Base-by-base conservation (phyloP, 1,139 yeast species). In the Kodamaea alishanica region DNA sequence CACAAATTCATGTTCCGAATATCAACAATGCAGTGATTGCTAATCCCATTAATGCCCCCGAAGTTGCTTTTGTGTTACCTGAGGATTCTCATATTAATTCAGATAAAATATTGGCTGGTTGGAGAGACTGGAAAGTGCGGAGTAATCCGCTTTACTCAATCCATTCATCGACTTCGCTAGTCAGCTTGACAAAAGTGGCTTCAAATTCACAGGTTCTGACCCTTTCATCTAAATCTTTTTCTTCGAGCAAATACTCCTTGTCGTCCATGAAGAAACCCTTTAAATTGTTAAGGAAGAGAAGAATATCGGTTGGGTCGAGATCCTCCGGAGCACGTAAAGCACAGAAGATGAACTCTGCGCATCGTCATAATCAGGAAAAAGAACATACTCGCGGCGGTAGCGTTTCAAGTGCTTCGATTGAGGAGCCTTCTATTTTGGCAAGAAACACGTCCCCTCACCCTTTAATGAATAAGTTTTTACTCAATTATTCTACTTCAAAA, bases 111-210 rank as follows among this genome's bases (percentile, higher is more conserved):
- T 56, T 67, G 33, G 92, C 95, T 0, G 84, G 92, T 9, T 87
- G 96, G 96, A 72, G 95, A 54, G 96, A 87, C 58, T 85, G 95
- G 95, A 82, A 85, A 51, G 81, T 74, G 50, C 73, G 84, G 45
- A 75, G 74, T 33, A 88, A 84, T 56, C 86, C 90, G 1, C 56
- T 84, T 24, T 84, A 84, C 55, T 55, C 71, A 1, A 48, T 60
- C 23, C 65, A 60, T 40, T 45, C 54, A 2, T 47, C 46, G 6
- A 52, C 59, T 1, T 49, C 55, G 4, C 40, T 51, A 1, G 30
- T 45, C 8, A 46, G 42, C 28, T 49, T 65, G 29, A 55, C 65
- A 5, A 63, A 60, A 41, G 49, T 56, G 26, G 44, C 55, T 8
- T 58, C 68, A 1, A 56, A 63, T 43, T 51, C 61, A 1, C 63